phyloP scores from a whole-genome alignment of 331 rosid genomes.

The Acacia pycnantha region DNA sequence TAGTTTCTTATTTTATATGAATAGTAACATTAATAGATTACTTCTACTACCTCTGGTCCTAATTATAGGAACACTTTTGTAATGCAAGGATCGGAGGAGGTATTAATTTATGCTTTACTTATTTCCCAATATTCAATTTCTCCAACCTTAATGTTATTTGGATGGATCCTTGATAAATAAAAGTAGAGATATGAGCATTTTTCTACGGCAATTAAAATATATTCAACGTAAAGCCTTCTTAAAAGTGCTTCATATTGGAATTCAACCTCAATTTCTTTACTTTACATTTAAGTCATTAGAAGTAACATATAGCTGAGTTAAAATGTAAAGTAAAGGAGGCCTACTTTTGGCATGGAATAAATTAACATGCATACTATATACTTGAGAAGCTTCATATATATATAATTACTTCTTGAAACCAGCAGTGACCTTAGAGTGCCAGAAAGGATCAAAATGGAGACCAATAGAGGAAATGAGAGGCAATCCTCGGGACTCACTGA shows the following conservation, averaged over 20 bases:
- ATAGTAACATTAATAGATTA: no score
- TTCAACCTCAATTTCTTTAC: no score
- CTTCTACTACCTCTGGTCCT: no score
- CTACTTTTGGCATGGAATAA: background rate
- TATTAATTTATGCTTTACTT: no score
- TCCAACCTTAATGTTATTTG: no score
- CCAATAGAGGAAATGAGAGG: slow-evolving; percentile 90
- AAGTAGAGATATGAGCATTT: no score
- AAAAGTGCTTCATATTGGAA: background rate
- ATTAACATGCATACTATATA: background rate
- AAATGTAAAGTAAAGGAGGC: background rate
- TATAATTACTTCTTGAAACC: background rate
- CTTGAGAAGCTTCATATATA: background rate
- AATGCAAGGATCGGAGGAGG: no score
- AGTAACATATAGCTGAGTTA: background rate
- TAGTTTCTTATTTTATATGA: no score
- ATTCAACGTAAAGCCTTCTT: background rate
- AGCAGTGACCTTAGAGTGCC: slow-evolving; percentile 44
- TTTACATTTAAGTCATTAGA: background rate
- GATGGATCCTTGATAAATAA: no score
- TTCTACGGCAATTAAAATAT: no score
- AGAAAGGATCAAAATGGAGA: slow-evolving; percentile 81
- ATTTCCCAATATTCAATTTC: no score
- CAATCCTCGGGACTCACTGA: slow-evolving; percentile 50
- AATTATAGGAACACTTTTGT: no score